phyloP scores from a whole-genome alignment of 1,139 yeast species.

The Saccharomyces hybrid region DNA sequence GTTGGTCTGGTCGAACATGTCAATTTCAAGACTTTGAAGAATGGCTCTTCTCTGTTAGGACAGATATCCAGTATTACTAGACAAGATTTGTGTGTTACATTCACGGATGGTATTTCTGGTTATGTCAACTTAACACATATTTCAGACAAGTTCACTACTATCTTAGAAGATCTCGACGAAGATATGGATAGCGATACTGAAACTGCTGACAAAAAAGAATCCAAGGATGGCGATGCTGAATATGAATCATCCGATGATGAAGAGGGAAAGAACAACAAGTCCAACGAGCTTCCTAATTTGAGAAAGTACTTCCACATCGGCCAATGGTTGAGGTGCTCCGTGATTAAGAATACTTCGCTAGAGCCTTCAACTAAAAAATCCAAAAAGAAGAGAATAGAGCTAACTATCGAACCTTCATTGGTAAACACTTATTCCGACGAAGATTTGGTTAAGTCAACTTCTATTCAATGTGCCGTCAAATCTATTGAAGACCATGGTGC shows the following conservation, averaged over 20 bases:
- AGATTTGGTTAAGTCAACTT: constrained; percentile 52
- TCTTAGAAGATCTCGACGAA: constrained; percentile 48
- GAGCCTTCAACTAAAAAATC: constrained; percentile 34
- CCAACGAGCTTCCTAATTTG: constrained; percentile 49
- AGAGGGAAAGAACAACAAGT: constrained; percentile 25
- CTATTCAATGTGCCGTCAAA: constrained; percentile 67
- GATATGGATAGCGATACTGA: constrained; percentile 35
- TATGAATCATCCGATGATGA: constrained; percentile 32
- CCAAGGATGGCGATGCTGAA: constrained; percentile 33
- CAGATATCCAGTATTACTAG: constrained; percentile 57
- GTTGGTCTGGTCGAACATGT: constrained; percentile 50
- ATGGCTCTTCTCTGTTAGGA: constrained; percentile 72
- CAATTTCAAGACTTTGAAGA: constrained; percentile 50
- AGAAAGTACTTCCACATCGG: constrained; percentile 55
- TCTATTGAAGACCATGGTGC: constrained; percentile 91
- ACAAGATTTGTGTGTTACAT: constrained; percentile 57
- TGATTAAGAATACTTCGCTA: constrained; percentile 43
- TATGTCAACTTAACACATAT: constrained; percentile 70
- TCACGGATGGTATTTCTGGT: constrained; percentile 79
- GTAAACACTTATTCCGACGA: constrained; percentile 60
- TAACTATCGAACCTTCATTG: constrained; percentile 66
- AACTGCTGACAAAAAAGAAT: constrained; percentile 10
- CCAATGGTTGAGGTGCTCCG: constrained; percentile 79
- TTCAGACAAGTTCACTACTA: constrained; percentile 52
- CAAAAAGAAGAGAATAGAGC: constrained; percentile 52